Evolutionary conservation across 2,329 filamentous ascomycete species (phyloP).

Genomic region (Cytospora schulzeri): DNA sequence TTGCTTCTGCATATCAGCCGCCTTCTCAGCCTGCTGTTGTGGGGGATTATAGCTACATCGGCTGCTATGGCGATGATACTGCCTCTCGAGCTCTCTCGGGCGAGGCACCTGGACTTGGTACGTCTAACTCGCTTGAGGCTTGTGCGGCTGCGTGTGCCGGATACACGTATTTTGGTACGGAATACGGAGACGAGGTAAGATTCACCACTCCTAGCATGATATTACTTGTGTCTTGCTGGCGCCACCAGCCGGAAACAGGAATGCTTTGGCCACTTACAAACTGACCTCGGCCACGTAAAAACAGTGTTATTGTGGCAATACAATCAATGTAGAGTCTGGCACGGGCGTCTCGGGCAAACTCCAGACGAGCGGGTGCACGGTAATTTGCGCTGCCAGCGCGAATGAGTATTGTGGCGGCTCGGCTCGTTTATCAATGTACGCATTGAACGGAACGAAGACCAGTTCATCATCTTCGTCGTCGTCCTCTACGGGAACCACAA

Average conservation of each 20-base stretch:
- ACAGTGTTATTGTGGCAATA: conserved; percentile 17
- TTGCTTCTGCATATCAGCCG: conserved; percentile 23
- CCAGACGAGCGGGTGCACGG: conserved; percentile 4
- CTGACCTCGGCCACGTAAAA: too few species aligned
- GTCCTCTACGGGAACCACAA: not conserved
- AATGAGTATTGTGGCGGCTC: conserved; percentile 18
- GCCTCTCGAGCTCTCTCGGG: conserved; percentile 10
- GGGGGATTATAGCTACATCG: conserved; percentile 31
- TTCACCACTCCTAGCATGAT: conserved; percentile 22
- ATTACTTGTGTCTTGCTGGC: too few species aligned
- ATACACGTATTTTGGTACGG: conserved; percentile 34
- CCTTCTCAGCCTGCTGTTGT: conserved; percentile 25
- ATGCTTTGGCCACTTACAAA: not conserved
- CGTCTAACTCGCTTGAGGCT: conserved; percentile 31
- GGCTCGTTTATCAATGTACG: conserved; percentile 3
- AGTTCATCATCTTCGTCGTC: not conserved
- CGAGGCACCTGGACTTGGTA: not conserved
- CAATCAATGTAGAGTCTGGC: conserved; percentile 2
- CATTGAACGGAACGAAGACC: not conserved
- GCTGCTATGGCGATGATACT: conserved; percentile 33
- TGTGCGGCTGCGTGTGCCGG: conserved; percentile 33
- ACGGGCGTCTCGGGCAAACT: conserved; percentile 1
- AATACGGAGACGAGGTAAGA: conserved; percentile 31
- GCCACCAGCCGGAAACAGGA: too few species aligned
- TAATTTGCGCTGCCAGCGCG: conserved; percentile 6